These are phyloP conservation scores for Eragrostis nindensis DNA, from an alignment of 176 grass and related monocot species.

Conservation along the genomic window DNA sequence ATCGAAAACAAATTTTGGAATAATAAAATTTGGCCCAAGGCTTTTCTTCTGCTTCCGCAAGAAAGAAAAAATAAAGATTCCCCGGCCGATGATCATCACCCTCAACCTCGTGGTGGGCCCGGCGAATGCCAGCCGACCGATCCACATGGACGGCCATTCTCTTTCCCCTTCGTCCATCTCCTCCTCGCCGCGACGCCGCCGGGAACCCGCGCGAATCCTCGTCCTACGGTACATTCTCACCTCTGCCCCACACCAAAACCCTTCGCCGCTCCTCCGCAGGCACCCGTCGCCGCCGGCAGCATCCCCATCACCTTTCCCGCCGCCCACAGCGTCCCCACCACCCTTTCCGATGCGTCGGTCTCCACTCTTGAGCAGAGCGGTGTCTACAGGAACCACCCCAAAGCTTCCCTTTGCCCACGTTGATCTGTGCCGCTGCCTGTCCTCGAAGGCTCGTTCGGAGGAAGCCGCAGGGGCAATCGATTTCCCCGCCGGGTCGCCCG, in stretches of 20 bases:
- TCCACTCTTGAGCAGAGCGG: neutral
- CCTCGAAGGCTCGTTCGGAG: neutral
- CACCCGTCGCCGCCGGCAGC: no score
- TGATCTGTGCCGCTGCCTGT: neutral
- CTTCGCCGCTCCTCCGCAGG: neutral
- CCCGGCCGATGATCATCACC: no score
- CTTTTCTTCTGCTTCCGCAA: no score
- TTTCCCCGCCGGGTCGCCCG: neutral
- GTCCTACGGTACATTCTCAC: conserved; percentile 49
- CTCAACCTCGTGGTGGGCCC: no score
- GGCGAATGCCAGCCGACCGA: no score
- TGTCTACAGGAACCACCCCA: neutral
- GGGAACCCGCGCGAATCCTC: conserved; percentile 27
- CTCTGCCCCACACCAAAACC: neutral
- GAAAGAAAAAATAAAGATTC: no score
- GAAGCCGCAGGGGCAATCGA: neutral
- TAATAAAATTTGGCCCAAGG: no score
- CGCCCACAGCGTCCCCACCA: neutral
- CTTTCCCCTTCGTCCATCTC: neutral
- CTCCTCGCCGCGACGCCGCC: conserved; percentile 7
- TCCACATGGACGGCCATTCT: no score
- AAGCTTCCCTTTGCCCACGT: neutral
- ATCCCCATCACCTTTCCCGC: neutral
- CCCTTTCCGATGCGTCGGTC: neutral
- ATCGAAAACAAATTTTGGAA: no score